A percentile compares a stretch with the other conserved stretches of the same genome.
These are phyloP conservation scores for Metschnikowia arizonensis DNA, from an alignment of 805 yeast genomes.

Conservation along the genomic window DNA sequence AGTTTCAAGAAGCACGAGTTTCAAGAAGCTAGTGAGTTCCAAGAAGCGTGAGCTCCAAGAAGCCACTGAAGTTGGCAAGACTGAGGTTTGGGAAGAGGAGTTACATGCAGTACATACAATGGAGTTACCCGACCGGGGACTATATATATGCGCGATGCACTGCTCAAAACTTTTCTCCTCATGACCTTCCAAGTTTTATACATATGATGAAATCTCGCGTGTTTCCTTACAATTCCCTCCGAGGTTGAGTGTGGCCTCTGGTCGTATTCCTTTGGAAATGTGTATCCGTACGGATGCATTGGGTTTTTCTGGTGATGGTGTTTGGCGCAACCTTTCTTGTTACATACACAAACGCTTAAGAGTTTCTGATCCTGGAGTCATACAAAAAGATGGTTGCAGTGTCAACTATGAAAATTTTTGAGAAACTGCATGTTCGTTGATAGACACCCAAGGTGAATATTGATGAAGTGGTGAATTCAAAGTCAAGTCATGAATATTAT, in stretches of 20 bases:
- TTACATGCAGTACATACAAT: neutral
- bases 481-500: too few relatives aligned
- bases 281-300: constrained; percentile 29
- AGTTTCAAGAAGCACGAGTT: too few relatives aligned
- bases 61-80: too few relatives aligned
- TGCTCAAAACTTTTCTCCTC: constrained; percentile 25
- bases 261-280: constrained; percentile 34
- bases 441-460: too few relatives aligned
- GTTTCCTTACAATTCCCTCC: constrained; percentile 40
- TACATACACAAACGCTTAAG: constrained; percentile 42
- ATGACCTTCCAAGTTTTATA: constrained; percentile 68
- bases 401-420: too few relatives aligned
- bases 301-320: constrained; percentile 46
- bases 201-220: constrained; percentile 63
- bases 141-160: constrained; percentile 17
- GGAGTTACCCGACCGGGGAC: constrained; percentile 23
- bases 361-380: constrained; percentile 40
- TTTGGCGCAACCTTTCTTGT: constrained; percentile 50
- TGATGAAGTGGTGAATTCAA: too few relatives aligned
- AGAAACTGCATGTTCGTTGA: too few relatives aligned
- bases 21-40: too few relatives aligned
- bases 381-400: neutral
- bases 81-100: too few relatives aligned
- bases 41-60: too few relatives aligned
- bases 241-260: constrained; percentile 34